These are phyloP conservation scores for Linderina pennispora DNA, from an alignment of 192 early-diverging fungal genomes.

Conservation along the genomic window DNA sequence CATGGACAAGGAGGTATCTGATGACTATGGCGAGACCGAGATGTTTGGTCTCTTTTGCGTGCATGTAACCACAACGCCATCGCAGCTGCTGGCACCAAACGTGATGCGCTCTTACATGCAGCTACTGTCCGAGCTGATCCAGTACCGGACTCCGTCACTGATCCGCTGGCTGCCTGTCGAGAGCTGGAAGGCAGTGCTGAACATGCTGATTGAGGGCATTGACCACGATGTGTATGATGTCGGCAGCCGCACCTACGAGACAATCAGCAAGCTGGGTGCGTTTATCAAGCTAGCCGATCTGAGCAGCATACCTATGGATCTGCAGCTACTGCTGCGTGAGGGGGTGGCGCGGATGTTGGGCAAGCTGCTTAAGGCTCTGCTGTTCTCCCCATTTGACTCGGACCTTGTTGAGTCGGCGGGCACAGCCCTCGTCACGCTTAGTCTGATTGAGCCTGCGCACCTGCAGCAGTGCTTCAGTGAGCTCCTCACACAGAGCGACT, in stretches of 20 bases:
- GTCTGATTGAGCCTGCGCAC: conserved; percentile 27
- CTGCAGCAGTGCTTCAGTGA: conserved; percentile 32
- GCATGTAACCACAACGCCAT: conserved; percentile 14
- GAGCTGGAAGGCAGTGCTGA: conserved; percentile 21
- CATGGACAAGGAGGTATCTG: conserved; percentile 15
- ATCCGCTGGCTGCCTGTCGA: conserved; percentile 35
- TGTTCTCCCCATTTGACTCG: conserved; percentile 41
- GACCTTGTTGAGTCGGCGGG: conserved; percentile 39
- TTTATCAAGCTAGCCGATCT: conserved; percentile 30
- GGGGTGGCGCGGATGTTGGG: conserved; percentile 27
- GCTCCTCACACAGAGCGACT: conserved; percentile 15
- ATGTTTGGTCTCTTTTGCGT: conserved; percentile 41
- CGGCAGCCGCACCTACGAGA: conserved; percentile 36
- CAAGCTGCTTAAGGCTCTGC: conserved; percentile 25
- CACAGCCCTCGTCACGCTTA: conserved; percentile 28
- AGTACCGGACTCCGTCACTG: conserved; percentile 37
- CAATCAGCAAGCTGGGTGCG: conserved; percentile 39
- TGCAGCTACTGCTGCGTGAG: conserved; percentile 14
- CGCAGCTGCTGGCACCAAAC: conserved; percentile 27
- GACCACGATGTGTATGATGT: conserved; percentile 40
- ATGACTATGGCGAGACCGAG: conserved; percentile 43
- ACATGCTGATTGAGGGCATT: conserved; percentile 25
- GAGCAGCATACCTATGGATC: conserved; percentile 6
- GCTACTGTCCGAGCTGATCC: conserved; percentile 37
- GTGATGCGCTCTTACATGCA: conserved; percentile 35